phyloP scores from a whole-genome alignment of 768 basidiomycete genomes.

The Tylopilus subfusipes region DNA sequence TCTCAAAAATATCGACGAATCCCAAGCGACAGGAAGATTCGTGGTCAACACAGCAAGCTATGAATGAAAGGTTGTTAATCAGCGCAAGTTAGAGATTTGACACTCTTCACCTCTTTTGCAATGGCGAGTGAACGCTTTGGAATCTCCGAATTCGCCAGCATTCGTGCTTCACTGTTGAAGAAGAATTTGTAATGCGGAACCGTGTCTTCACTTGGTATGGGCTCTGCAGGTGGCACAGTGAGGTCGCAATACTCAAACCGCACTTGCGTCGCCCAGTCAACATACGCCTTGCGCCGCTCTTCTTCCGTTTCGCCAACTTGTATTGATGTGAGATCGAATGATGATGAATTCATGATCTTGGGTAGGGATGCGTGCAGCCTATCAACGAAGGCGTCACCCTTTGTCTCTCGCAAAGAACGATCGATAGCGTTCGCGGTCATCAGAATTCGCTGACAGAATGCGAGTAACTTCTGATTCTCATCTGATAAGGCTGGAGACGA shows the following conservation, averaged over 20 bases:
- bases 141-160: slow-evolving; percentile 80
- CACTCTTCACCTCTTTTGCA: slow-evolving; percentile 78
- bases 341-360: slow-evolving; percentile 56
- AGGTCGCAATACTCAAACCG: slow-evolving; percentile 94
- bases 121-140: slow-evolving; percentile 92
- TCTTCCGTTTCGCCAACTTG: slow-evolving; percentile 59
- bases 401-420: slow-evolving; percentile 80
- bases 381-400: slow-evolving; percentile 82
- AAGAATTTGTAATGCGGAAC: slow-evolving; percentile 77
- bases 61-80: slow-evolving; percentile 13
- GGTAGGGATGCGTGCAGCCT: slow-evolving; percentile 75
- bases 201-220: slow-evolving; percentile 43
- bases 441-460: slow-evolving; percentile 84
- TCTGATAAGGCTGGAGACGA: slow-evolving; percentile 46
- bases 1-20: slow-evolving; percentile 88
- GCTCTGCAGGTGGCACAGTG: slow-evolving; percentile 40
- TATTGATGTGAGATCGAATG: slow-evolving; percentile 37
- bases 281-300: slow-evolving; percentile 62
- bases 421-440: slow-evolving; percentile 83
- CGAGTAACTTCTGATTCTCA: slow-evolving; percentile 73
- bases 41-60: slow-evolving; percentile 92
- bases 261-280: slow-evolving; percentile 76
- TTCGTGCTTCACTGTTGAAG: slow-evolving; percentile 79
- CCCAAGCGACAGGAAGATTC: slow-evolving; percentile 92
- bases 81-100: background rate